Conservation (phyloP, 768 basidiomycete species). For the Rubroboletus pulcherrimus region DNA sequence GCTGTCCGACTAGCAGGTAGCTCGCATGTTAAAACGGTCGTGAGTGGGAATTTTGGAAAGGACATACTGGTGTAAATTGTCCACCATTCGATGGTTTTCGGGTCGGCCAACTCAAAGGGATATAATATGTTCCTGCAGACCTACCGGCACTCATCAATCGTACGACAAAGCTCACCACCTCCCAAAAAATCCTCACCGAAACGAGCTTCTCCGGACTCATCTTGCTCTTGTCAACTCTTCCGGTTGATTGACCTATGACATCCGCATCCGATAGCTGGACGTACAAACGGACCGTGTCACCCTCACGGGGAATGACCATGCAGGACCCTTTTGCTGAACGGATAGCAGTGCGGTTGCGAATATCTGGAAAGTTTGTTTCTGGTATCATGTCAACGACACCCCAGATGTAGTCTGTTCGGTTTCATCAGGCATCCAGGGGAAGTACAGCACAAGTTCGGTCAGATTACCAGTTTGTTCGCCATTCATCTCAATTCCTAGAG, state of each 20-base stretch:
- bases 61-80: constrained; percentile 64
- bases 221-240: constrained; percentile 51
- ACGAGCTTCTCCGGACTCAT: constrained; percentile 50
- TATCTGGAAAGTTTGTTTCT: constrained; percentile 76
- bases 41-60: neutral
- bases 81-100: constrained; percentile 51
- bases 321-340: constrained; percentile 67
- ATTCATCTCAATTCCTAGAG: constrained; percentile 41
- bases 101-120: constrained; percentile 51
- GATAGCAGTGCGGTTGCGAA: constrained; percentile 59
- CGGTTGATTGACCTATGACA: constrained; percentile 40
- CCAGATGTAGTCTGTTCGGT: constrained; percentile 67
- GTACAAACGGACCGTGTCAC: constrained; percentile 65
- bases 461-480: constrained; percentile 45
- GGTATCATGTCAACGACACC: constrained; percentile 73
- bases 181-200: constrained; percentile 35
- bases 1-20: constrained; percentile 56
- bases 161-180: neutral
- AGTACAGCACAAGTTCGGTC: neutral
- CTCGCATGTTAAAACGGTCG: neutral
- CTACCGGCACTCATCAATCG: constrained; percentile 26
- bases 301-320: constrained; percentile 73
- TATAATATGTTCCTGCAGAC: constrained; percentile 52
- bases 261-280: constrained; percentile 58
- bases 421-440: neutral